Conservation (phyloP, 75 land plant species). For the Pinus tabuliformis region DNA sequence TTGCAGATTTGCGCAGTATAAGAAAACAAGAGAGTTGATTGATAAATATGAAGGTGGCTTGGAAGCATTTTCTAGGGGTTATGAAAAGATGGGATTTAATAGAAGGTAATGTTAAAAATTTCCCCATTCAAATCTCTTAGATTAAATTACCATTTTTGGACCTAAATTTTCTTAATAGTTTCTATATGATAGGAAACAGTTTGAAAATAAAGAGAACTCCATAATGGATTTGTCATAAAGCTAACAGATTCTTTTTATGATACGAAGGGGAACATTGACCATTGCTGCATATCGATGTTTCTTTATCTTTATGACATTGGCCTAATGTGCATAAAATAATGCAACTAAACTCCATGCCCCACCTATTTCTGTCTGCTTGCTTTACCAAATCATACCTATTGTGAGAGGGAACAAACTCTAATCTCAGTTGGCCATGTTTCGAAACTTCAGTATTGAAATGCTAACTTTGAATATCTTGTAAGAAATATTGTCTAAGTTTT, state of each 20-base stretch:
- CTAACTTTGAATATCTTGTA: background rate
- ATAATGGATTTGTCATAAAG: background rate
- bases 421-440: background rate
- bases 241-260: background rate
- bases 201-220: background rate
- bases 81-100: slow-evolving; percentile 84
- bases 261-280: background rate
- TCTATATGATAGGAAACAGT: background rate
- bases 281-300: background rate
- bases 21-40: slow-evolving; percentile 55
- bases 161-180: background rate
- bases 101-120: slow-evolving; percentile 52
- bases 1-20: slow-evolving; percentile 69
- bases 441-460: background rate
- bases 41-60: slow-evolving; percentile 89
- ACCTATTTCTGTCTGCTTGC: background rate
- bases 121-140: background rate
- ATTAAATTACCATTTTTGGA: background rate
- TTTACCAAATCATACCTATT: no score
- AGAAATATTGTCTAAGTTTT: background rate
- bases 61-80: slow-evolving; percentile 90
- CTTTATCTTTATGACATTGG: background rate
- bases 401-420: background rate
- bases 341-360: background rate
- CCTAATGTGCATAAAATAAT: background rate